Evolutionary conservation across 169 alveolate species (phyloP).

Genomic region (Perkinsus chesapeaki): DNA sequence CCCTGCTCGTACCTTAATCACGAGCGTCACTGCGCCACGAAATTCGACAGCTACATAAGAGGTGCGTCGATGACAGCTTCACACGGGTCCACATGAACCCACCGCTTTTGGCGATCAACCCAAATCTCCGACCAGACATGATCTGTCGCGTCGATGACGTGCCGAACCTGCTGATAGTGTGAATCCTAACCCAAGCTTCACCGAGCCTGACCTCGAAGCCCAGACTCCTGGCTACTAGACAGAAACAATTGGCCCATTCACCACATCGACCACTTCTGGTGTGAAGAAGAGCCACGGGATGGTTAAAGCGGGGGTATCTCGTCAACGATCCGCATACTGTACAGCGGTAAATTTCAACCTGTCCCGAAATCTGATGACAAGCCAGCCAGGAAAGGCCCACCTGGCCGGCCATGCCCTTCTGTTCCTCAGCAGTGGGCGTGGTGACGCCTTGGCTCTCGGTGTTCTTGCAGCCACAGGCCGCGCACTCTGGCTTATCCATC

Average conservation of each 20-base stretch:
- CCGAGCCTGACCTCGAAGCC: conserved; percentile 42
- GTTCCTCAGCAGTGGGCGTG: neutral
- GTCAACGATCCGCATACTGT: conserved; percentile 29
- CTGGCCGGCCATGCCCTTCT: neutral
- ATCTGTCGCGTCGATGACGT: conserved; percentile 48
- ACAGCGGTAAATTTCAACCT: conserved; percentile 44
- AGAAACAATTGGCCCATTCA: conserved; percentile 58
- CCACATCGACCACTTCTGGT: conserved; percentile 57
- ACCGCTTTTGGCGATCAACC: conserved; percentile 30
- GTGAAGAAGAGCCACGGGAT: conserved; percentile 45
- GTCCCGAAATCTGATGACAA: neutral
- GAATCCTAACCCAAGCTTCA: too few species aligned
- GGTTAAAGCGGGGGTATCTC: conserved; percentile 48
- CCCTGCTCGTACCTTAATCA: neutral
- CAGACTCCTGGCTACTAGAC: conserved; percentile 39
- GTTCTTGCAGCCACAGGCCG: neutral
- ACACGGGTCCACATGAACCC: conserved; percentile 57
- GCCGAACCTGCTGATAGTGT: neutral
- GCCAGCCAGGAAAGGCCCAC: neutral
- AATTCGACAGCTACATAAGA: conserved; percentile 23
- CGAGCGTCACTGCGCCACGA: neutral
- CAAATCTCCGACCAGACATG: conserved; percentile 59
- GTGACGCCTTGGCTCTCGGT: neutral
- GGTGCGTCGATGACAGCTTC: conserved; percentile 54
- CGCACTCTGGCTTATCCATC: neutral